Evolutionary conservation across 352 stramenopile species (phyloP).

Genomic region (Peronosclerospora sorghi): DNA sequence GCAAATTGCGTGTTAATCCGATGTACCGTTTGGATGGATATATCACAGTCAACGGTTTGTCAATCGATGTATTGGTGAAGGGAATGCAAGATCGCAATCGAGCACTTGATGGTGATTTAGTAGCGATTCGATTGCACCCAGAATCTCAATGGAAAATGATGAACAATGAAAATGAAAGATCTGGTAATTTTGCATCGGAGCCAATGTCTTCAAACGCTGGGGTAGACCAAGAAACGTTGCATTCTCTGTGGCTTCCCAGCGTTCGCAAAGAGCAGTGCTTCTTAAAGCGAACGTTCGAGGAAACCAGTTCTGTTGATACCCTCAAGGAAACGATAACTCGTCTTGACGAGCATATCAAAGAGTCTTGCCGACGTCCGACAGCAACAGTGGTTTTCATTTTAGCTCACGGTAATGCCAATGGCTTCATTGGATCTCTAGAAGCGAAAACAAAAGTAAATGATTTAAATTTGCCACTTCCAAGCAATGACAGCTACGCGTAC

Average conservation of each 20-base stretch:
- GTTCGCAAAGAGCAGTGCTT: constrained; percentile 28
- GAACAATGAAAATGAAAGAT: constrained; percentile 9
- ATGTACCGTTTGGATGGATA: constrained; percentile 70
- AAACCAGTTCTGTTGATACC: constrained; percentile 12
- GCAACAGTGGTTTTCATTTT: constrained; percentile 64
- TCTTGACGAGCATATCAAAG: constrained; percentile 23
- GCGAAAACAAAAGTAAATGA: constrained; percentile 36
- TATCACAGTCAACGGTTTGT: constrained; percentile 61
- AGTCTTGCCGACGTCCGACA: constrained; percentile 34
- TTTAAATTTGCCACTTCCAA: constrained; percentile 20
- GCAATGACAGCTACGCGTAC: constrained; percentile 49
- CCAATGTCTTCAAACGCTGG: constrained; percentile 15
- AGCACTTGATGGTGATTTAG: constrained; percentile 70
- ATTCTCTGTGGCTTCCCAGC: constrained; percentile 36
- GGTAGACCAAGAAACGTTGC: constrained; percentile 27
- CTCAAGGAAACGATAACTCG: constrained; percentile 16
- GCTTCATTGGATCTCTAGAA: constrained; percentile 54
- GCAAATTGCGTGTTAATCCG: constrained; percentile 65
- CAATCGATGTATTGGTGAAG: constrained; percentile 65
- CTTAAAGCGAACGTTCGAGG: constrained; percentile 7
- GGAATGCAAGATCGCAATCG: constrained; percentile 63
- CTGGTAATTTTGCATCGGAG: neutral
- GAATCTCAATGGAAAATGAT: constrained; percentile 48
- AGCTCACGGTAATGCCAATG: constrained; percentile 36
- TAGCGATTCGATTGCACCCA: constrained; percentile 46